Conservation (phyloP, 139 green algal genomes). For the Choricystis sp. region DNA sequence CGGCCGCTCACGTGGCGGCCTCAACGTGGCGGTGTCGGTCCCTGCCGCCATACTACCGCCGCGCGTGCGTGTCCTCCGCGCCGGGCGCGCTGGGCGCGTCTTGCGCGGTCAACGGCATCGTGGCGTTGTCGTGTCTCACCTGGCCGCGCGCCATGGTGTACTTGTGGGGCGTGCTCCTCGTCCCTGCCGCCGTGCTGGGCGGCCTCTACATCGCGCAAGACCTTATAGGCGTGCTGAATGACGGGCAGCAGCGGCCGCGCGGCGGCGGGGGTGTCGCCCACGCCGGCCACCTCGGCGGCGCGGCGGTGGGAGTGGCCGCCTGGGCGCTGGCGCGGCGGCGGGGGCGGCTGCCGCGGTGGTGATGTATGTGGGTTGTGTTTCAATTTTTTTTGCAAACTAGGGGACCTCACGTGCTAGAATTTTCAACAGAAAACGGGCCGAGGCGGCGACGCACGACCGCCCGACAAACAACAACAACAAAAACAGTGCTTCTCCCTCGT, state of each 20-base stretch:
- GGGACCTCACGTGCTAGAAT: neutral
- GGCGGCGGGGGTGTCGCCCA: slow-evolving; percentile 5
- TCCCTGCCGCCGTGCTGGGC: slow-evolving; percentile 34
- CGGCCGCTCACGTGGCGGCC: slow-evolving; percentile 12
- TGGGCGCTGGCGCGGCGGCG: neutral
- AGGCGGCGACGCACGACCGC: neutral
- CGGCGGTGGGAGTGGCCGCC: neutral
- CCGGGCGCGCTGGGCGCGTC: slow-evolving; percentile 17
- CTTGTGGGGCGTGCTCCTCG: slow-evolving; percentile 31
- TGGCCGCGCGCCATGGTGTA: slow-evolving; percentile 30
- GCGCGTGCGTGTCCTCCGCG: neutral
- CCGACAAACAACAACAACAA: neutral
- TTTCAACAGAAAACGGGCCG: neutral
- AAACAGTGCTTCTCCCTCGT: neutral
- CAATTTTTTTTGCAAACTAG: too few species aligned
- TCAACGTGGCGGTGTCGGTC: slow-evolving; percentile 1
- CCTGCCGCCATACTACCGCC: neutral
- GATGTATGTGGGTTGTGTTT: too few species aligned
- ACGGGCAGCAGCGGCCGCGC: neutral
- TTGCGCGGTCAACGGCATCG: slow-evolving; percentile 26
- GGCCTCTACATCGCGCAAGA: slow-evolving; percentile 24
- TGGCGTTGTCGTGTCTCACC: slow-evolving; percentile 19
- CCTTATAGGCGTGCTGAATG: slow-evolving; percentile 1
- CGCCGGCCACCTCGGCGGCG: slow-evolving; percentile 17
- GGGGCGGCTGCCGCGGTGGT: too few species aligned